These are phyloP conservation scores for Inonotus hispidus DNA, from an alignment of 1,284 basidiomycete genomes.

Conservation along the genomic window DNA sequence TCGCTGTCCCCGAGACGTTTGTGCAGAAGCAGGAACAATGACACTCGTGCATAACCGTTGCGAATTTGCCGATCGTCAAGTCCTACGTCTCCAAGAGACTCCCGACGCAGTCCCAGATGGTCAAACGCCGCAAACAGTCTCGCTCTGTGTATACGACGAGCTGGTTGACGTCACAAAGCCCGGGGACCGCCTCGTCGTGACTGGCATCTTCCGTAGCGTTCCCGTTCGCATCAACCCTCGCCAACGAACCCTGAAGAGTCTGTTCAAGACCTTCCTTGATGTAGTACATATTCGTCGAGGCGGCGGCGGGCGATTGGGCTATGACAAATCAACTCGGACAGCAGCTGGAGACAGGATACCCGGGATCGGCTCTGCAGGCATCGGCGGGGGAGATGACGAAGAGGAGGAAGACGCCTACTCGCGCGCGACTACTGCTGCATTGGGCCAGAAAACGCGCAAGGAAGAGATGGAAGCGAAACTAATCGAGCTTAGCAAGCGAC, in stretches of 20 bases:
- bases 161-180: conserved; percentile 94
- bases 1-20: conserved; percentile 90
- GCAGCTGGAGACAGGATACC: conserved; percentile 63
- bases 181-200: conserved; percentile 87
- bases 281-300: conserved; percentile 90
- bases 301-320: conserved; percentile 62
- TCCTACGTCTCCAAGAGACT: conserved; percentile 93
- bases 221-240: conserved; percentile 92
- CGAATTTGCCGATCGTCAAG: conserved; percentile 93
- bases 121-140: conserved; percentile 97
- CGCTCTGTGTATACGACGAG: conserved; percentile 94
- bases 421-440: conserved; percentile 26
- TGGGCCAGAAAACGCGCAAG: conserved; percentile 41
- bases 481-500: conserved; percentile 62
- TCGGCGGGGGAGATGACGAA: conserved; percentile 56
- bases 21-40: conserved; percentile 85
- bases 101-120: conserved; percentile 97
- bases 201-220: conserved; percentile 92
- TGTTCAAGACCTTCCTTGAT: conserved; percentile 97
- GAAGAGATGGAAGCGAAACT: conserved; percentile 60
- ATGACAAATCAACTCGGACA: conserved; percentile 77
- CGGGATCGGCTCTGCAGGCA: conserved; percentile 83
- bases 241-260: conserved; percentile 86
- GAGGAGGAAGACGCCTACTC: conserved; percentile 37
- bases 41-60: conserved; percentile 95